Conservation (phyloP, 257 asterid species). For the Anisodus tanguticus region DNA sequence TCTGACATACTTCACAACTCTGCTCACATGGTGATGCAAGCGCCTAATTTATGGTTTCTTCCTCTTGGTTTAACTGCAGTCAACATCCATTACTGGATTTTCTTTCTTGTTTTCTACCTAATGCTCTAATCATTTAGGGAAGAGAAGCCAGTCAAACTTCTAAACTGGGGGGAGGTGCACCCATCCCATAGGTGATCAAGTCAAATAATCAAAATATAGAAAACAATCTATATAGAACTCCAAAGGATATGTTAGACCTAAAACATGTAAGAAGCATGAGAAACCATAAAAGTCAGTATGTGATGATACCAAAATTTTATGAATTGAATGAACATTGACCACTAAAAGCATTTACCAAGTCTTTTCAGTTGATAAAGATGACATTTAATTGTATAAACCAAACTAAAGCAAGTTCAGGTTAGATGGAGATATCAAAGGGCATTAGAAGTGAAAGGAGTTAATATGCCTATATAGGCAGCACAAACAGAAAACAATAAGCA, state of each 20-base stretch:
- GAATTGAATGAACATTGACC: background rate
- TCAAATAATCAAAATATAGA: slow-evolving; percentile 8
- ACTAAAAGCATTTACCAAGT: slow-evolving; percentile 8
- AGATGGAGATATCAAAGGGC: slow-evolving; percentile 10
- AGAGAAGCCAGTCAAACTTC: background rate
- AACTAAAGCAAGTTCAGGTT: slow-evolving; percentile 18
- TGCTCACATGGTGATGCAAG: background rate
- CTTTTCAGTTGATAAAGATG: background rate
- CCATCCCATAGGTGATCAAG: background rate
- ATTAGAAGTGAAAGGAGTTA: slow-evolving; percentile 14
- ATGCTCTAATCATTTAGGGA: slow-evolving; percentile 6
- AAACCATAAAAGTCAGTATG: background rate
- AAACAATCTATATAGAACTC: background rate
- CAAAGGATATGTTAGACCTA: slow-evolving; percentile 10
- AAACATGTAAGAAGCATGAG: slow-evolving; percentile 14
- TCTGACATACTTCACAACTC: background rate
- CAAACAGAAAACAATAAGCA: background rate
- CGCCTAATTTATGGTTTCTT: background rate
- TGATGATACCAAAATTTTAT: background rate
- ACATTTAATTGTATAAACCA: slow-evolving; percentile 16
- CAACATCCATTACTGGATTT: background rate
- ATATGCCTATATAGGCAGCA: background rate
- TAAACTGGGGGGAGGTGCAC: background rate
- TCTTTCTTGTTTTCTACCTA: background rate
- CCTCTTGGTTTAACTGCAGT: slow-evolving; percentile 6